These are phyloP conservation scores for Ilyonectria sp. DNA, from an alignment of 2,329 filamentous ascomycete species.

Conservation along the genomic window DNA sequence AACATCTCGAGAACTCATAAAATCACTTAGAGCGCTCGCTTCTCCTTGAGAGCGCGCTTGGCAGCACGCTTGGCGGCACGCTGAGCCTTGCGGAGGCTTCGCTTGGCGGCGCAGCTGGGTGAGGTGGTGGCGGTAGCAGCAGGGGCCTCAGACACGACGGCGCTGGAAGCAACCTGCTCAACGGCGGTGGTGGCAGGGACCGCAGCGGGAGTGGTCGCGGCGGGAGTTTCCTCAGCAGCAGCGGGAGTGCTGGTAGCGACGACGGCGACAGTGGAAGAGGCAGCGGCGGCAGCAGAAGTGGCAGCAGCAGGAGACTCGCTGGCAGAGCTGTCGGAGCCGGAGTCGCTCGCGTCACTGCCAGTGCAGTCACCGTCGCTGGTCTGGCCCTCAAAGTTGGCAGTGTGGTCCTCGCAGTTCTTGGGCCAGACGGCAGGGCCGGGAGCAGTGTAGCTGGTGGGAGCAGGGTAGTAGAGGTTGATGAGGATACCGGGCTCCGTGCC, in stretches of 20 bases:
- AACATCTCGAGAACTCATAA: conserved; percentile 25
- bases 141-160: conserved; percentile 20
- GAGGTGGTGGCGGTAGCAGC: conserved; percentile 26
- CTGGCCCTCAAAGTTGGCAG: conserved; percentile 53
- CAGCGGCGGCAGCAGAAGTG: conserved; percentile 16
- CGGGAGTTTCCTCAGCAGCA: conserved; percentile 21
- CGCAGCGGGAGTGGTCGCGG: conserved; percentile 13
- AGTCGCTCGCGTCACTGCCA: conserved; percentile 45
- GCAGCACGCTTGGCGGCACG: conserved; percentile 31
- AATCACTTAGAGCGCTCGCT: conserved; percentile 15
- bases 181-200: conserved; percentile 16
- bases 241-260: conserved; percentile 28
- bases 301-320: conserved; percentile 14
- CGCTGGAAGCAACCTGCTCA: conserved; percentile 20
- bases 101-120: conserved; percentile 26
- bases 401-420: conserved; percentile 55
- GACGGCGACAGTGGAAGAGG: conserved; percentile 32
- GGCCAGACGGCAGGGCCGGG: conserved; percentile 55
- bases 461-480: conserved; percentile 55
- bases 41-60: conserved; percentile 12
- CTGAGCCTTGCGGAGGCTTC: conserved; percentile 37
- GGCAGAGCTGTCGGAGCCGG: conserved; percentile 34
- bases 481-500: conserved; percentile 53
- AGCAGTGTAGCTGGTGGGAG: conserved; percentile 50
- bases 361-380: conserved; percentile 56